Evolutionary conservation across 768 basidiomycete species (phyloP), one percentile per base, ranked within the genome.

Genomic region (Chalciporus sphaerocephalus): DNA sequence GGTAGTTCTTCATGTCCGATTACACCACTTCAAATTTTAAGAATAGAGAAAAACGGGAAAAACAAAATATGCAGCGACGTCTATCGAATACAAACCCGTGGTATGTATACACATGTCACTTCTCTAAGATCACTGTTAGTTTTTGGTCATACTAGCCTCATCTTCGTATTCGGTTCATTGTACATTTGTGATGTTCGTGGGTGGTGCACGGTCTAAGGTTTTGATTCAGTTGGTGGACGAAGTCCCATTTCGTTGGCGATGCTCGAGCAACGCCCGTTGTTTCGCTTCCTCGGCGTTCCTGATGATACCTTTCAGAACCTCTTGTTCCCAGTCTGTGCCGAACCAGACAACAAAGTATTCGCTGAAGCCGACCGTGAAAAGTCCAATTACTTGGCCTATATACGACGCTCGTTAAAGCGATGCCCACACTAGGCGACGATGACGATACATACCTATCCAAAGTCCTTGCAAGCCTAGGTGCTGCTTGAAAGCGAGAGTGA

Each of bases 291-390:
- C 59, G 17, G 50, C 54, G 45, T 72, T 72, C 24, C 74, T 59
- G 27, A 53, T 48, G 2, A 72, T 59, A 0, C 74, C 74, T 41
- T 65, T 69, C 43, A 54, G 54, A 13, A 78, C 55, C 48, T 78
- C 76, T 21, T 62, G 57, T 20, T 76, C 69, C 75, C 75, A 78
- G 43, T 76, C 54, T 11, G 76, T 78, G 1, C 71, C 71, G 15
- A 74, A 61, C 68, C 76, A 76, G 6, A 87, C 80, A 8, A 80
- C 79, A 5, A 56, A 63, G 46, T 86, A 86, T 63, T 87, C 85
- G 17, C 80, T 74, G 12, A 83, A 51, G 1, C 83, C 85, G n/a
- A 88, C 83, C 2, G 79, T 71, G 55, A 85, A 85, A 5, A 90
- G 67, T 0, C 80, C 87, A 18, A 87, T 69, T 23, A 86, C 85